These are phyloP conservation scores for Fusarium sp. DNA, from an alignment of 2,329 filamentous ascomycete species.

Conservation along the genomic window DNA sequence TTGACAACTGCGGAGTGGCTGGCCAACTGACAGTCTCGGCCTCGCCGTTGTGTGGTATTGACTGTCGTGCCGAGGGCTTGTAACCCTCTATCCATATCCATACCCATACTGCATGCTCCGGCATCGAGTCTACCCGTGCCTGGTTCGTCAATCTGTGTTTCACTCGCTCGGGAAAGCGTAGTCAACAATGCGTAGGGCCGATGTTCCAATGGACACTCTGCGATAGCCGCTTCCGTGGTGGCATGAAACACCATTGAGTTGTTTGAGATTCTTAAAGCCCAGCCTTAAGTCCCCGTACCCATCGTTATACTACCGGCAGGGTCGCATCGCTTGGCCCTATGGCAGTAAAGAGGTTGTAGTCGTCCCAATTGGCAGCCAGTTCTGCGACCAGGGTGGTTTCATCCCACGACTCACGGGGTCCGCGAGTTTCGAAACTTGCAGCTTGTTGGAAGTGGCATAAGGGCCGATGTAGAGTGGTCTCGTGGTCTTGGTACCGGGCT, in stretches of 20 bases:
- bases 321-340: constrained; percentile 37
- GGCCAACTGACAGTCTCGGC: not conserved
- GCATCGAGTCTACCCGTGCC: not conserved
- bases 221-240: constrained; percentile 19
- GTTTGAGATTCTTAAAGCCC: constrained; percentile 31
- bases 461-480: constrained; percentile 11
- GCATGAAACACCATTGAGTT: constrained; percentile 31
- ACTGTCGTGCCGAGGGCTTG: not conserved
- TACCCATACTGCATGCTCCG: not conserved
- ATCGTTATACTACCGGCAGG: constrained; percentile 15
- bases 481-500: constrained; percentile 1
- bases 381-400: constrained; percentile 32
- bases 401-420: constrained; percentile 12
- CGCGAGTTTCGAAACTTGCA: constrained; percentile 29
- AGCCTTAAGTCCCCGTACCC: constrained; percentile 22
- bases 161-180: constrained; percentile 1
- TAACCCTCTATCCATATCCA: not conserved
- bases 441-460: constrained; percentile 23
- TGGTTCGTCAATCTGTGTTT: constrained; percentile 6
- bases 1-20: not conserved
- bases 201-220: constrained; percentile 36
- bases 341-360: constrained; percentile 7
- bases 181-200: constrained; percentile 8
- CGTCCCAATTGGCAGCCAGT: constrained; percentile 24
- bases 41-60: not conserved